Evolutionary conservation across 2,329 filamentous ascomycete species (phyloP), one percentile per base, ranked within the genome.

Genomic region (Curvularia verruculosa): DNA sequence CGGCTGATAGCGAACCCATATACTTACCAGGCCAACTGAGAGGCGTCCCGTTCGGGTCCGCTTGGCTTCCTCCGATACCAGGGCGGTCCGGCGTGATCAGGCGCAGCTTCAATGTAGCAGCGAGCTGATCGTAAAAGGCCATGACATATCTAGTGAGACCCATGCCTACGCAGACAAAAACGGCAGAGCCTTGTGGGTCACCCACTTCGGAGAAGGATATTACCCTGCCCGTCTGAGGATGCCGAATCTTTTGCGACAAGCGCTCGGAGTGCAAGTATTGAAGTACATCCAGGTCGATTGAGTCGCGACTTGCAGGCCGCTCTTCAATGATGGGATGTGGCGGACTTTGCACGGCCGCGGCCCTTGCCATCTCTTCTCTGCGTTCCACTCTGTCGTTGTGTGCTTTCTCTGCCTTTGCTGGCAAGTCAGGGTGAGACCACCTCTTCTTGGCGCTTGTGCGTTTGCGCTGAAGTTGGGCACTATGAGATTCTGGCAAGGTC

Each of bases 131-230:
- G 72, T 98, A 99, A 74, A 99, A 99, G 0, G 93, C 92, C 59
- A 92, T 97, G 58, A 99, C 90, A 73, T 95, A 99, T 76, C 95
- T 86, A 10, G 95, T 99, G 68, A 99, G 78, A 0, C 95, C 95
- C 95, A 99, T 99, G 19, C 95, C 95, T 2, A 99, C 92, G 70
- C 95, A 99, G 73, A 95, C 96, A 66, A 99, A 93, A 1, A 99
- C 91, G 2, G 92, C 94, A 64, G 89, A 94, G 1, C 95, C 95
- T 41, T 94, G 87, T 0, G 93, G 88, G 74, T 98, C 93, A 13
- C 95, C 95, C 2, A 99, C 95, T 75, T 99, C 95, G 0, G 94
- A 98, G 71, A 97, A 99, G 0, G 92, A 96, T 64, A 99, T 97
- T 3, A 89, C 83, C 15, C 95, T 87, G 1, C 93, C 92, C 0